These are phyloP conservation scores for Daucus carota DNA, from an alignment of 129 eudicot genomes.

Conservation along the genomic window DH1_v3.0 NC_030388.2:29326501-29327000, in stretches of 20 bases:
- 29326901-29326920: neutral
- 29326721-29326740: slow-evolving; percentile 58
- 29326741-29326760: slow-evolving; percentile 68
- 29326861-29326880: slow-evolving; percentile 26
- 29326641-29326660: slow-evolving; percentile 45
- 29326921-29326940: neutral
- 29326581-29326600: slow-evolving; percentile 34
- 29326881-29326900: neutral
- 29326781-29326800: neutral
- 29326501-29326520: slow-evolving; percentile 41
- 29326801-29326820: slow-evolving; percentile 32
- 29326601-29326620: slow-evolving; percentile 44
- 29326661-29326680: slow-evolving; percentile 29
- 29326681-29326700: slow-evolving; percentile 32
- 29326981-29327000: slow-evolving; percentile 50
- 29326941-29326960: slow-evolving; percentile 26
- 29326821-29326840: slow-evolving; percentile 44
- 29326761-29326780: slow-evolving; percentile 28
- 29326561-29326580: slow-evolving; percentile 42
- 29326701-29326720: slow-evolving; percentile 56
- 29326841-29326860: slow-evolving; percentile 49
- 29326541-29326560: slow-evolving; percentile 40
- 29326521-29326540: slow-evolving; percentile 37
- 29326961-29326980: slow-evolving; percentile 38
- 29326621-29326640: slow-evolving; percentile 39